A percentile compares a stretch with the other conserved stretches of the same genome.
Evolutionary conservation across 164 flowering plant genomes (phyloP).

Genomic region (Nymphaea colorata): DNA sequence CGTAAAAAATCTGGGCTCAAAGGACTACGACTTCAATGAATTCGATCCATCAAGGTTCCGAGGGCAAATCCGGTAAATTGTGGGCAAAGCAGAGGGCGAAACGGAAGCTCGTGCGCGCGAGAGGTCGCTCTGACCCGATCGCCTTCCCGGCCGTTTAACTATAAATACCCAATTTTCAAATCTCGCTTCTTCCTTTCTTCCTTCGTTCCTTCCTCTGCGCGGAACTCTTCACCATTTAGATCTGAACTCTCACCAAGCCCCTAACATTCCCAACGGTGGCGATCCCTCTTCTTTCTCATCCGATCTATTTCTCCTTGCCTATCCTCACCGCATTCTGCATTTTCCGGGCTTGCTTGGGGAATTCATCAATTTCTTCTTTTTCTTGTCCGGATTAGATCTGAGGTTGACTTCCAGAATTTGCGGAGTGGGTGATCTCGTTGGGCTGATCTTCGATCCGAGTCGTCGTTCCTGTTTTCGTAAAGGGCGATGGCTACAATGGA

Average conservation of each 20-base stretch:
- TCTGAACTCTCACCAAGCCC: neutral
- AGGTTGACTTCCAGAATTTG: neutral
- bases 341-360: neutral
- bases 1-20: too few relatives aligned
- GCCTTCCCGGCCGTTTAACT: neutral
- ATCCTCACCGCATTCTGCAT: neutral
- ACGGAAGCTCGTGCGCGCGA: neutral
- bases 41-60: too few relatives aligned
- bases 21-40: too few relatives aligned
- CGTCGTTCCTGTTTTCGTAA: neutral
- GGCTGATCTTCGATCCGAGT: neutral
- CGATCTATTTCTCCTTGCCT: neutral
- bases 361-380: neutral
- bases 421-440: neutral
- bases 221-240: neutral
- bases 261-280: neutral
- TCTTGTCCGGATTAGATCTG: too few relatives aligned
- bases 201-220: neutral
- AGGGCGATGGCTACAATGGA: slow-evolving; percentile 72
- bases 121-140: neutral
- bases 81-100: neutral
- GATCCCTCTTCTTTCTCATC: neutral
- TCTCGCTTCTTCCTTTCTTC: neutral
- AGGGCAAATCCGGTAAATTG: too few relatives aligned
- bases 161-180: neutral